Conservation (phyloP, 371 early-diverging fungal genomes). For the Mortierella sp. region DNA sequence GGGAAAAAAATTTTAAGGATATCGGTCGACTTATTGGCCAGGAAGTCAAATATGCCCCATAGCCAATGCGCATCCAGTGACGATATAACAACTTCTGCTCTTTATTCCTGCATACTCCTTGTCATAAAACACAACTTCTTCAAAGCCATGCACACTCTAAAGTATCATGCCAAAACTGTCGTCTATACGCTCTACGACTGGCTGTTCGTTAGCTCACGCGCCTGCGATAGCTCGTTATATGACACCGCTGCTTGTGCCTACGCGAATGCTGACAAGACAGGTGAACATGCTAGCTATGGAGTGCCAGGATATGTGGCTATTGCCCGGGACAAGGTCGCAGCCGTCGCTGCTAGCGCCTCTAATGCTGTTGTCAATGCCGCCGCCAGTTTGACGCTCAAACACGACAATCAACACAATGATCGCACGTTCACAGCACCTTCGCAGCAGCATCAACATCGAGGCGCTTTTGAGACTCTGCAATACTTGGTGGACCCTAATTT, state of each 20-base stretch:
- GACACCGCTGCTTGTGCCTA: constrained; percentile 9
- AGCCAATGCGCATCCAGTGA: too few species aligned
- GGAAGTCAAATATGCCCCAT: too few species aligned
- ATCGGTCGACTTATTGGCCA: too few species aligned
- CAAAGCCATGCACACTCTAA: constrained; percentile 11
- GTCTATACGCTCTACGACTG: constrained; percentile 27
- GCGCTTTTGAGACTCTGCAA: constrained; percentile 4
- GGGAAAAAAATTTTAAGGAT: too few species aligned
- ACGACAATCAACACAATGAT: neutral
- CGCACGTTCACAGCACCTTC: neutral
- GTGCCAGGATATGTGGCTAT: neutral
- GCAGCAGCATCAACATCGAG: neutral
- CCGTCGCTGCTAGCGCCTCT: constrained; percentile 14
- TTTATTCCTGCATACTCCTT: neutral
- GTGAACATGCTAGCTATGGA: neutral
- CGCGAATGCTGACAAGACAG: neutral
- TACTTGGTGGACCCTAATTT: neutral
- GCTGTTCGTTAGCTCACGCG: constrained; percentile 19
- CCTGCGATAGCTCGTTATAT: constrained; percentile 5
- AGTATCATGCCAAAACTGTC: constrained; percentile 12
- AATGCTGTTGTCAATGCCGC: constrained; percentile 13
- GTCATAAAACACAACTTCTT: neutral
- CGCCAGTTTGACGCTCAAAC: constrained; percentile 3
- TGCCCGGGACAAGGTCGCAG: constrained; percentile 10
- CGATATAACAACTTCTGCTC: too few species aligned